Evolutionary conservation across 2,329 filamentous ascomycete species (phyloP).

Genomic region (Trichoderma asperellum): DNA sequence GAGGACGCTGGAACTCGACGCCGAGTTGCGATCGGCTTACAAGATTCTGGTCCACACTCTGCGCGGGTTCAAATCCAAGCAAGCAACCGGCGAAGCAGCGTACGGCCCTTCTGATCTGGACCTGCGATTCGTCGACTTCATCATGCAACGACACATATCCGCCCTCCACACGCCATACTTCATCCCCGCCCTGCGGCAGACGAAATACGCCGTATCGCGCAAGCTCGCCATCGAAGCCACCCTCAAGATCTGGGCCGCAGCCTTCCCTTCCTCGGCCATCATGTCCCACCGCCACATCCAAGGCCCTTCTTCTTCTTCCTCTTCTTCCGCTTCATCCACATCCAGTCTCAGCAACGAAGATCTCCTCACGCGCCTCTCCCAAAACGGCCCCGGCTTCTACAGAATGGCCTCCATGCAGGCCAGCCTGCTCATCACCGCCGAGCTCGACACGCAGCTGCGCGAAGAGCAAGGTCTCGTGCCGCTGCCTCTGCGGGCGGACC

Average conservation of each 20-base stretch:
- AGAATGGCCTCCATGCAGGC: constrained; percentile 42
- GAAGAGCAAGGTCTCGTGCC: constrained; percentile 48
- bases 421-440: constrained; percentile 44
- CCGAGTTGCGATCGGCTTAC: constrained; percentile 48
- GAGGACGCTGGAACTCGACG: constrained; percentile 50
- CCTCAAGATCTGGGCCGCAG: constrained; percentile 51
- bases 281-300: constrained; percentile 5
- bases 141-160: constrained; percentile 59
- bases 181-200: constrained; percentile 44
- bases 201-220: constrained; percentile 55
- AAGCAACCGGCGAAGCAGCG: constrained; percentile 31
- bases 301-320: not conserved
- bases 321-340: constrained; percentile 13
- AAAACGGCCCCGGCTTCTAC: constrained; percentile 49
- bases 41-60: constrained; percentile 45
- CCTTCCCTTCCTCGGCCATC: constrained; percentile 37
- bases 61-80: constrained; percentile 33
- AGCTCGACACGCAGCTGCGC: constrained; percentile 46
- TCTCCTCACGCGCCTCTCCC: constrained; percentile 45
- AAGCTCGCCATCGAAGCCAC: constrained; percentile 53
- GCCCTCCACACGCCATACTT: constrained; percentile 60
- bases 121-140: constrained; percentile 52
- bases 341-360: constrained; percentile 25
- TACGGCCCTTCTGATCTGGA: constrained; percentile 43
- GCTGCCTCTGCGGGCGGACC: constrained; percentile 44